Evolutionary conservation across 768 basidiomycete genomes (phyloP), one percentile per base, ranked within the genome.

Genomic region (Mrakia frigida): DNA sequence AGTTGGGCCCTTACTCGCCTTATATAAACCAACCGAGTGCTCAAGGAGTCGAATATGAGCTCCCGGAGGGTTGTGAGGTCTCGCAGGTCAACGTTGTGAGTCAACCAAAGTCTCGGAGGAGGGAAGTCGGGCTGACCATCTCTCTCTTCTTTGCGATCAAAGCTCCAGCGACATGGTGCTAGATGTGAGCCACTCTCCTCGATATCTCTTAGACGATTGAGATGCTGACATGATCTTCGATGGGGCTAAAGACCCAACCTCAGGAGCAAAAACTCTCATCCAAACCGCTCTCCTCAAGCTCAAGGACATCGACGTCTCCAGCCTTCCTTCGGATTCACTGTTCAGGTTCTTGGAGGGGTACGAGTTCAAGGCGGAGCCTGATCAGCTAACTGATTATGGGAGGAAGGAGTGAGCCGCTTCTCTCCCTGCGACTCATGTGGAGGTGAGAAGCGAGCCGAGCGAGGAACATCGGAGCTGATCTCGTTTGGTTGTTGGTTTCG

Each of bases 11-110:
- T 39, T 68, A 68, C 65, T 68, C 65, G 3, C 65, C 65, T 2
- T 68, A 39, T 10, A 39, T 68, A 21, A 33, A 37, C n/a, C 65
- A 39, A 14, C 2, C 2, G 13, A 50, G 46, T 21, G 5, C 16
- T 1, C 6, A 37, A 21, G 39, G 35, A 0, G 39, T 41, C 1
- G 35, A 18, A 7, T 14, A 59, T 11, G 33, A 31, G 1, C 35
- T 72, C 9, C 71, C 71, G 3, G 18, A 11, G 28, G 71, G 71
- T 13, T 72, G 71, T 37, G 46, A 72, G 28, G 23, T 72, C 10
- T 56, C 71, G 9, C 71, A 72, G 21, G 59, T 72, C 23, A 72
- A 53, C 13, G 59, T 72, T 21, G 71, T 72, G 71, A 72, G 71
- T 25, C n/a, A 25, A 1, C 35, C 5, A 9, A 35, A 25, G 65